Base-by-base conservation (phyloP, 2,329 filamentous ascomycete genomes). In the Chrysoporthe deuterocubensis region DNA sequence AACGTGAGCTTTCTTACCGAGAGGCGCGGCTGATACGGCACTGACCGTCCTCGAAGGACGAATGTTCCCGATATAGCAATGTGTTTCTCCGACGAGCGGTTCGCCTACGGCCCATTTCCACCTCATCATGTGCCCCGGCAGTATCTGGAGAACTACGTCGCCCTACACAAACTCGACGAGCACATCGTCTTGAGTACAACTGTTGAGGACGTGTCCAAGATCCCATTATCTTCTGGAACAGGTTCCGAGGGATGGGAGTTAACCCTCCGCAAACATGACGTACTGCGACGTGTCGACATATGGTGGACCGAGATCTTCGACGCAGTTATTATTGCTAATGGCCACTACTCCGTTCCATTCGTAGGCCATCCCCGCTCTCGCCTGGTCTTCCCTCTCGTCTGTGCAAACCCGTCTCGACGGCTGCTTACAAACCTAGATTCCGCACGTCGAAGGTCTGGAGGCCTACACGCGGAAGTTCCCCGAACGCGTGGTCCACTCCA, bases 21-120 rank as follows among this genome's bases (percentile, higher is more conserved):
- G 9, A 52, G 9, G 21, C 37, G 4, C 9, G 37, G 37, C 37
- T 26, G 37, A 40, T 18, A 58, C 34, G 32, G 32, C 56, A 58
- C 2, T 40, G 11, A 32, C 8, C 11, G 5, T 37, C 9, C n/a
- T 44, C 1, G 16, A 48, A 81, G 85, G 1, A 88, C 86, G 1
- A 88, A 88, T 61, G 84, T 88, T 0, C 85, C 85, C 0, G 81
- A 84, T 50, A 82, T 87, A 44, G 84, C 84, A 32, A 87, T 87
- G 85, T 81, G 78, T 4, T 86, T 87, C 70, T 87, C 85, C 0
- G 85, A 87, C 67, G 59, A 76, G 0, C 78, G 78, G 0, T 87
- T 88, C 70, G 76, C 85, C 0, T 87, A 87, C 66, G 85, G 85
- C 0, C 84, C 85, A 0, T 88, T 87, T 71, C 82, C 81, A 14